Conservation (phyloP, 495 filamentous ascomycete genomes). For the Penicillium crystallinum region DNA sequence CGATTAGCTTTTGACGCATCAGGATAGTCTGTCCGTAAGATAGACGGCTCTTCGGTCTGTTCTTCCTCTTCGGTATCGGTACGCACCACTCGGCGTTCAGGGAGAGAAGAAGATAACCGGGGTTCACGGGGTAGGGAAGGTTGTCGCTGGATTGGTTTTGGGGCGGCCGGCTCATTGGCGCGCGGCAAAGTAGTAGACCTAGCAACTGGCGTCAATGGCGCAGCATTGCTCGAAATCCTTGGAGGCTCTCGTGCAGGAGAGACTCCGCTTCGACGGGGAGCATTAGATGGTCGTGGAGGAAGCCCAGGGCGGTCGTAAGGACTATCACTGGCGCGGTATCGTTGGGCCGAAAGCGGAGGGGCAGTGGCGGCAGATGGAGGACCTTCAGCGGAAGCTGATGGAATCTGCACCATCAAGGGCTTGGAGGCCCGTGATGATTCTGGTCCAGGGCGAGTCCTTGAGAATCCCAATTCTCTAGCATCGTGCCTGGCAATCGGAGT, state of each 20-base stretch:
- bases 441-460: conserved; percentile 19
- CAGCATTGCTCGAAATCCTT: conserved; percentile 9
- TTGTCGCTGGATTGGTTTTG: conserved; percentile 22
- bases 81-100: conserved; percentile 20
- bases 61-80: conserved; percentile 33
- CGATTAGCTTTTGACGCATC: conserved; percentile 82
- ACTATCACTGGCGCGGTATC: conserved; percentile 25
- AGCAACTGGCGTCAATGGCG: conserved; percentile 13
- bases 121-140: conserved; percentile 31
- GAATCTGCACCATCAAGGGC: conserved; percentile 35
- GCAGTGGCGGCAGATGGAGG: conserved; percentile 20
- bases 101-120: conserved; percentile 10
- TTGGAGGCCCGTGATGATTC: conserved; percentile 28
- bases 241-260: conserved; percentile 31
- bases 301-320: conserved; percentile 55
- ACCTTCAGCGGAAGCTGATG: conserved; percentile 16
- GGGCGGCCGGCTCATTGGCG: conserved; percentile 11
- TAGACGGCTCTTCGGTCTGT: conserved; percentile 25
- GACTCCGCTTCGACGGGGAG: conserved; percentile 17
- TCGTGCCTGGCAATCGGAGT: conserved; percentile 10
- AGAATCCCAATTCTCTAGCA: conserved; percentile 29
- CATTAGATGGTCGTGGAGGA: conserved; percentile 46
- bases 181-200: conserved; percentile 13
- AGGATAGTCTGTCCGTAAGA: conserved; percentile 59
- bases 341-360: conserved; percentile 24